Evolutionary conservation across 1,139 yeast species (phyloP), one percentile per base, ranked within the genome.

Genomic region (Lodderomyces jiufengensis): DNA sequence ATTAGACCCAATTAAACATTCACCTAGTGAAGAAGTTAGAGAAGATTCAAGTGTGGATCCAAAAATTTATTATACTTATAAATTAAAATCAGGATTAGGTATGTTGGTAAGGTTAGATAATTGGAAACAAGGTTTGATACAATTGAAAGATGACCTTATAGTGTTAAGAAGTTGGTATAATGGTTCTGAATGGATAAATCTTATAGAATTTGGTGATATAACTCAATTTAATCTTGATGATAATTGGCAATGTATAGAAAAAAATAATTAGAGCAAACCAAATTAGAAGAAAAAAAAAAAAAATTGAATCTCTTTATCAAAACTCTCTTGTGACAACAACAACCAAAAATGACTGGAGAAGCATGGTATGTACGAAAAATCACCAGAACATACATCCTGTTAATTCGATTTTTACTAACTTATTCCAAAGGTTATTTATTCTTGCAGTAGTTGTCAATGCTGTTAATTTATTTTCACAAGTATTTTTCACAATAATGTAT

Each of bases 401-500:
- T n/a, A n/a, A n/a, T n/a, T n/a, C n/a, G n/a, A n/a, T n/a, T n/a
- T n/a, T n/a, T 30, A 27, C 25, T 29, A 26, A 18, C 16, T 18
- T n/a, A 27, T 6, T n/a, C n/a, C 31, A 5, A 34, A 69, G 88
- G 73, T 72, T 86, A 51, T 86, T 84, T 62, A 80, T 85, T 46
- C 72, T 84, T 54, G 90, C 96, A n/a, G 95, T 88, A 37, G 58
- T 88, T 44, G 73, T 80, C 47, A 90, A 90, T 64, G 94, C 95
- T 44, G 77, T 83, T 50, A 87, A 85, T 73, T 73, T 90, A 66
- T 88, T 90, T 57, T 71, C 85, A 23, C 96, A 88, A 66, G 96
- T 88, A 38, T 90, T 84, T 63, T 87, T 88, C 73, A 86, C 95
- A 30, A 86, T 88, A 60, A 80, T 86, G 81, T 88, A 83, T 69